Conservation (phyloP, 768 basidiomycete species). For the Lentinula boryana region DNA sequence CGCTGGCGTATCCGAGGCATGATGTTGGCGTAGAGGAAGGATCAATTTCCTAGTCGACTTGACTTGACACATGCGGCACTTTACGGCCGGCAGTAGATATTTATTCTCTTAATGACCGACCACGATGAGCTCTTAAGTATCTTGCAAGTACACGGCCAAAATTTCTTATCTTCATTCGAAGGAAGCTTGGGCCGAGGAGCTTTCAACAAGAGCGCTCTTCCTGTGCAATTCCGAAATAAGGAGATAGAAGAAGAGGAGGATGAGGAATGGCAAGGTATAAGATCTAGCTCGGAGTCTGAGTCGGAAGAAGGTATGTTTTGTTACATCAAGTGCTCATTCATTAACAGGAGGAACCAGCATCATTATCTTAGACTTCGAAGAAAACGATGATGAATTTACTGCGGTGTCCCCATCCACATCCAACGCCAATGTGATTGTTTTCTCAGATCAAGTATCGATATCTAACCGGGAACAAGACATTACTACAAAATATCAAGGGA, state of each 20-base stretch:
- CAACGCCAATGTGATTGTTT: conserved; percentile 50
- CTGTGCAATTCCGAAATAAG: conserved; percentile 7
- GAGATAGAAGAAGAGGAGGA: conserved; percentile 29
- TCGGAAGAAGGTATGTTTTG: conserved; percentile 8
- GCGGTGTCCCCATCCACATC: conserved; percentile 19
- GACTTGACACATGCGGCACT: too few species aligned
- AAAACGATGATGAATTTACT: conserved; percentile 40
- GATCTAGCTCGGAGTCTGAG: conserved; percentile 16
- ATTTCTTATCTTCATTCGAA: conserved; percentile 39
- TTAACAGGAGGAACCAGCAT: not conserved
- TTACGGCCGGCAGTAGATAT: not conserved
- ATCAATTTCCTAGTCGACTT: not conserved
- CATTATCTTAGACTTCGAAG: conserved; percentile 27
- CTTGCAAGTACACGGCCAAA: conserved; percentile 40
- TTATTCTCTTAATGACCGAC: conserved; percentile 19
- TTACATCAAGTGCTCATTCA: not conserved
- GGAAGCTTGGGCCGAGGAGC: conserved; percentile 2
- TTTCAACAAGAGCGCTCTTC: conserved; percentile 14
- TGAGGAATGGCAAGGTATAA: conserved; percentile 39
- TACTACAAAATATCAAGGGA: conserved; percentile 36
- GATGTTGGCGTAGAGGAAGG: not conserved
- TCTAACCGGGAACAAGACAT: conserved; percentile 14
- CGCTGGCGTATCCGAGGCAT: conserved; percentile 1
- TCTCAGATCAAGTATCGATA: conserved; percentile 28
- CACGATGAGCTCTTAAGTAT: conserved; percentile 31